A percentile compares a stretch with the other conserved stretches of the same genome.
These are phyloP conservation scores for Phytophthora aleatoria DNA, from an alignment of 352 stramenopile species.

Conservation along the genomic window DNA sequence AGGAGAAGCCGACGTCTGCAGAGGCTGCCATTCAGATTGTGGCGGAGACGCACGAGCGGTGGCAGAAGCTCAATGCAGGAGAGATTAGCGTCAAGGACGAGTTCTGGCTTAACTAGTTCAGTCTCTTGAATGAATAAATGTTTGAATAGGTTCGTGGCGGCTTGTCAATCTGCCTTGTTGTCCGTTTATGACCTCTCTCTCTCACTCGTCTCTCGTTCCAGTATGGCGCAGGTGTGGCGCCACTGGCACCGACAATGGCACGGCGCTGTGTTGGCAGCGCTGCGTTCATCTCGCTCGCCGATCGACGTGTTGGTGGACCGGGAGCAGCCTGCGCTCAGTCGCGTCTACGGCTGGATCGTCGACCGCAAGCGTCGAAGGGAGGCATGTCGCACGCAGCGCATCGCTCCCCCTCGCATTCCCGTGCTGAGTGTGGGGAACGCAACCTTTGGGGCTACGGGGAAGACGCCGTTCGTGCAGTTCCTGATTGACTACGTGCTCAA, in stretches of 20 bases:
- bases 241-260: conserved; percentile 37
- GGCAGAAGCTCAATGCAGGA: conserved; percentile 69
- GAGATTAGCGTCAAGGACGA: conserved; percentile 66
- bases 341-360: conserved; percentile 47
- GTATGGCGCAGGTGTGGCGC: conserved; percentile 30
- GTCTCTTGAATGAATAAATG: conserved; percentile 34
- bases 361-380: conserved; percentile 39
- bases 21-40: conserved; percentile 73
- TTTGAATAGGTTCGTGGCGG: conserved; percentile 26
- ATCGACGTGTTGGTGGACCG: background rate
- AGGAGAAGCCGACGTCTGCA: conserved; percentile 59
- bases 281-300: conserved; percentile 31
- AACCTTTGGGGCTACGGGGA: conserved; percentile 76
- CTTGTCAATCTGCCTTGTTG: background rate
- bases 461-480: conserved; percentile 66
- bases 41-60: conserved; percentile 67
- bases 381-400: conserved; percentile 19
- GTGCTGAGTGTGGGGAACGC: conserved; percentile 76
- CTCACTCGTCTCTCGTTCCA: conserved; percentile 16
- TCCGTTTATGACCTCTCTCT: background rate
- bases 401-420: conserved; percentile 38
- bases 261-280: conserved; percentile 29
- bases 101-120: conserved; percentile 55
- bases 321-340: conserved; percentile 42
- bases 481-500: conserved; percentile 34